phyloP scores from a whole-genome alignment of 139 green algal species.

The Coelastrella sp. region DNA sequence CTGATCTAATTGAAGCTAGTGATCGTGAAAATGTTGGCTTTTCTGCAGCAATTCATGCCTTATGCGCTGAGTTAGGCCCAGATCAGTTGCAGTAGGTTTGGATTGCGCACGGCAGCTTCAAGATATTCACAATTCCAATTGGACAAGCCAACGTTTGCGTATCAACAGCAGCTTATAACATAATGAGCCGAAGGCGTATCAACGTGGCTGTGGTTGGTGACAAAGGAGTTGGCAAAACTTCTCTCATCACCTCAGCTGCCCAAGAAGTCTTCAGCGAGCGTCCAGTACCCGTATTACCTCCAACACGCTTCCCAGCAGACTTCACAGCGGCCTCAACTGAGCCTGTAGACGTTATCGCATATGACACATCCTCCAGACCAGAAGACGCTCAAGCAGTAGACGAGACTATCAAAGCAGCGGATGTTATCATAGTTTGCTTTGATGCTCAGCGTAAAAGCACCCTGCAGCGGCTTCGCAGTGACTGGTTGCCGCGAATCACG shows the following conservation, averaged over 20 bases:
- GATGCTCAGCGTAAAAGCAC: slow-evolving; percentile 37
- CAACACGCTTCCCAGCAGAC: slow-evolving; percentile 77
- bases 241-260: slow-evolving; percentile 80
- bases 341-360: slow-evolving; percentile 37
- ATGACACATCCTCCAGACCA: slow-evolving; percentile 74
- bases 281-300: slow-evolving; percentile 75
- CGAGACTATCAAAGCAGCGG: slow-evolving; percentile 57
- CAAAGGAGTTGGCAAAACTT: slow-evolving; percentile 85
- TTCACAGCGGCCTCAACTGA: slow-evolving; percentile 68
- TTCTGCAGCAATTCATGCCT: too few relatives aligned
- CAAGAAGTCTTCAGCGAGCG: slow-evolving; percentile 82
- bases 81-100: too few relatives aligned
- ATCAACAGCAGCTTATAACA: neutral
- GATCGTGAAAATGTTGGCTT: too few relatives aligned
- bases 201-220: slow-evolving; percentile 80
- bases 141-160: too few relatives aligned
- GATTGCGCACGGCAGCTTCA: too few relatives aligned
- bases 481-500: slow-evolving; percentile 83
- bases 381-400: slow-evolving; percentile 40
- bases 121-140: too few relatives aligned
- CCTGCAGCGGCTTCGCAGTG: slow-evolving; percentile 43
- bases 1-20: too few relatives aligned
- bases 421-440: slow-evolving; percentile 80
- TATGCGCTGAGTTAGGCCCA: too few relatives aligned
- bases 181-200: slow-evolving; percentile 24